Base-by-base conservation (phyloP, 169 alveolate species). In the Cryptosporidium ubiquitum region DNA sequence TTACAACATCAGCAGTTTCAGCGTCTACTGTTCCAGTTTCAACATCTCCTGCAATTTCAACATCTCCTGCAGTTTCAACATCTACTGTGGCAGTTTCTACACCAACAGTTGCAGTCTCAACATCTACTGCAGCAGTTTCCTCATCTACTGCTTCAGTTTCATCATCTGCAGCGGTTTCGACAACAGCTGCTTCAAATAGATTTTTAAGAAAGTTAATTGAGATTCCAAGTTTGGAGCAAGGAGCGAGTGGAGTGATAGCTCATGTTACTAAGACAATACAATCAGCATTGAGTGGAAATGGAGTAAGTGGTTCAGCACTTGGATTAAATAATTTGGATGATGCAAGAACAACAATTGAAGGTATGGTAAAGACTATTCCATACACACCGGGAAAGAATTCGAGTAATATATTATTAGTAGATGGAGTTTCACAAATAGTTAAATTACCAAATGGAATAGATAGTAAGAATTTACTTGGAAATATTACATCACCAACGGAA, bases 281-380 rank as follows among this genome's bases (percentile, higher is more conserved):
- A 29, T 29, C 37, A 18, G 55, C 79, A 20, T 14, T 61, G 1
- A 61, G 26, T 47, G 71, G 86, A 31, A 29, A 14, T 37, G 71
- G 71, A 57, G 49, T 74, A 1, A 51, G 39, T 31, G 68, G 68
- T 5, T 29, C 49, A 20, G 66, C 64, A 37, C 20, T 79, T 5
- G 64, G 60, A 61, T 64, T 79, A 47, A 61, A 57, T 44, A 79
- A 61, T 47, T 61, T 79, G 40, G 79, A 79, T 61, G 89, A 79
- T 79, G 69, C 89, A 37, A 61, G 58, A 37, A 57, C 89, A 37
- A 79, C 89, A n/a, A 57, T 79, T 26, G 79, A 79, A 26, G 89
- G 89, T 39, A 61, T 79, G 75, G 74, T 79, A 12, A 64, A 79
- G 68, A 79, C 89, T 26, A 64, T 79, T 47, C 75, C 89, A 60